Evolutionary conservation across 148 eudicot species (phyloP).

Genomic region (Chenopodium formosanum): DNA sequence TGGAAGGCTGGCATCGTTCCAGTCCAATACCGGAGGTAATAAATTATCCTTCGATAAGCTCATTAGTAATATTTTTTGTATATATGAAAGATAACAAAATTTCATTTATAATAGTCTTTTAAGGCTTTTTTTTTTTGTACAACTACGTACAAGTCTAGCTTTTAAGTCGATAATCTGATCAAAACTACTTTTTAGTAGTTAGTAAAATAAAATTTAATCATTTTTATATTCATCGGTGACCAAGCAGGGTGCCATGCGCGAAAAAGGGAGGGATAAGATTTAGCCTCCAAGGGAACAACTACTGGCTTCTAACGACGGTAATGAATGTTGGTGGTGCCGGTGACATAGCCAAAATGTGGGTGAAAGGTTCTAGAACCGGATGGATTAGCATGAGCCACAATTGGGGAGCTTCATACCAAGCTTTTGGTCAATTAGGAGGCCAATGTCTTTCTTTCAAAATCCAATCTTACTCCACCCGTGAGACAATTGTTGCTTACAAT

Average conservation of each 20-base stretch:
- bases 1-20: constrained; percentile 82
- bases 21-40: constrained; percentile 66
- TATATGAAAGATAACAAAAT: too few species aligned
- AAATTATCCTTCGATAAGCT: background rate
- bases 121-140: too few species aligned
- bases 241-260: constrained; percentile 58
- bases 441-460: constrained; percentile 66
- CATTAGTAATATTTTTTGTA: too few species aligned
- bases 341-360: constrained; percentile 64
- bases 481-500: constrained; percentile 47
- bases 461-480: constrained; percentile 44
- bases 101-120: too few species aligned
- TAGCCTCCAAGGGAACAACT: constrained; percentile 58
- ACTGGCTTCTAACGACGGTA: constrained; percentile 70
- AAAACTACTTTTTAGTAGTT: too few species aligned
- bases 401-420: constrained; percentile 93
- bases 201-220: background rate
- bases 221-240: background rate
- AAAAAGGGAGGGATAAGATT: constrained; percentile 58
- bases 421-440: constrained; percentile 61
- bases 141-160: too few species aligned
- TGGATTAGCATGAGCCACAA: constrained; percentile 93
- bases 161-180: too few species aligned
- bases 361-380: constrained; percentile 57
- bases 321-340: constrained; percentile 87